Evolutionary conservation across 1,284 basidiomycete species (phyloP).

Genomic region (Papiliotrema nemorosa): DNA sequence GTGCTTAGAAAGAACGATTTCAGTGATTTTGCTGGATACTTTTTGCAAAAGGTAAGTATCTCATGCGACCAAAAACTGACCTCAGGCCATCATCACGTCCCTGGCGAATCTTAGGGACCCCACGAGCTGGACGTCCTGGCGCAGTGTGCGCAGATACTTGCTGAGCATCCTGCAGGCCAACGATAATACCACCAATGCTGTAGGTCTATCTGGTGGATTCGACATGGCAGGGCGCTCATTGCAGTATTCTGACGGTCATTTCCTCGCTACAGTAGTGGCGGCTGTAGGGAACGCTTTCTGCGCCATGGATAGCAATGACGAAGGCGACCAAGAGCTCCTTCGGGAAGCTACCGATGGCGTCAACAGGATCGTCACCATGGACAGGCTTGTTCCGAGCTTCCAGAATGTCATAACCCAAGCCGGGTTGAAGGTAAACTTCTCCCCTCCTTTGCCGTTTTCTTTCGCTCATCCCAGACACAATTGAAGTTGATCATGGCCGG

Average conservation of each 20-base stretch:
- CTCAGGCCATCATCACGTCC: conserved; percentile 30
- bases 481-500: conserved; percentile 73
- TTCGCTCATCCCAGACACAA: conserved; percentile 70
- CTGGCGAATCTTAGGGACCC: conserved; percentile 38
- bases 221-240: background rate
- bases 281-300: conserved; percentile 59
- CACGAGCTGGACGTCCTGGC: conserved; percentile 54
- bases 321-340: conserved; percentile 53
- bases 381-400: conserved; percentile 88
- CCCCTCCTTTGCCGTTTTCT: no score
- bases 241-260: conserved; percentile 86
- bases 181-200: conserved; percentile 87
- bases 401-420: conserved; percentile 93
- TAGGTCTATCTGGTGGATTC: conserved; percentile 53
- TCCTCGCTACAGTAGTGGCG: conserved; percentile 82
- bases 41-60: conserved; percentile 75
- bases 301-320: conserved; percentile 15
- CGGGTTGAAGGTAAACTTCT: conserved; percentile 76
- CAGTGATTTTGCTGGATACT: conserved; percentile 85
- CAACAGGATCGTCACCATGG: conserved; percentile 89
- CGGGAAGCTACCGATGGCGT: conserved; percentile 73
- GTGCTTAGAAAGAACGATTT: conserved; percentile 94
- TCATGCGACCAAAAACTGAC: conserved; percentile 3
- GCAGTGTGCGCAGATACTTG: conserved; percentile 83
- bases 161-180: conserved; percentile 89